phyloP scores from a whole-genome alignment of 2,329 filamentous ascomycete genomes.

The Hortaea werneckii region DNA sequence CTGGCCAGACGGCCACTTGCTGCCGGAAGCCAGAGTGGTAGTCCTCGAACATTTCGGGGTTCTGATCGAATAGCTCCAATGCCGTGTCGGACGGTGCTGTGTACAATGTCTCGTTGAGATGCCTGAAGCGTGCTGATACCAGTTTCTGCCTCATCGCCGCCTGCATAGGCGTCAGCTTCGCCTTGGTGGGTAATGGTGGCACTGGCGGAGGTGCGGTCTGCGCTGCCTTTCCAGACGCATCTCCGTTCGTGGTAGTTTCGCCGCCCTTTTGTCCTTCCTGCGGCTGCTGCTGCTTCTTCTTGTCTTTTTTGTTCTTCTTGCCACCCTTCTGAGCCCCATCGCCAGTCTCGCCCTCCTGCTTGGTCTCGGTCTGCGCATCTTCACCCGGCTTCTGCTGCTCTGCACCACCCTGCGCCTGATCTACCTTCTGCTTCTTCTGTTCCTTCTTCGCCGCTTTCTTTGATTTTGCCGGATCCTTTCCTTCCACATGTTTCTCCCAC shows the following conservation, averaged over 20 bases:
- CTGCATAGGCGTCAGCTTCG: slow-evolving; percentile 82
- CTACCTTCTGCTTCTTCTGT: slow-evolving; percentile 16
- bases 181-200: slow-evolving; percentile 25
- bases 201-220: slow-evolving; percentile 16
- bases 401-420: slow-evolving; percentile 17
- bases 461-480: slow-evolving; percentile 36
- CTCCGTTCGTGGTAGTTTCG: slow-evolving; percentile 3
- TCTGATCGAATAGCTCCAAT: slow-evolving; percentile 69
- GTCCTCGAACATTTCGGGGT: slow-evolving; percentile 88
- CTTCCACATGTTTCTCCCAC: slow-evolving; percentile 71
- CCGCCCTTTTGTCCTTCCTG: slow-evolving; percentile 6
- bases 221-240: slow-evolving; percentile 6
- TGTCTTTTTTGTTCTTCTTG: slow-evolving; percentile 8
- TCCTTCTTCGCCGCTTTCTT: slow-evolving; percentile 25
- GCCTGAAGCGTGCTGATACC: slow-evolving; percentile 87
- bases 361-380: neutral
- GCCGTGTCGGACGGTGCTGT: slow-evolving; percentile 78
- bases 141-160: slow-evolving; percentile 91
- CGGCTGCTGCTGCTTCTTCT: neutral
- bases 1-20: slow-evolving; percentile 91
- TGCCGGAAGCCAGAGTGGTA: slow-evolving; percentile 95
- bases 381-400: neutral
- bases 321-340: neutral
- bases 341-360: neutral
- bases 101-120: slow-evolving; percentile 94